These are phyloP conservation scores for Sporothrix humicola DNA, from an alignment of 2,329 filamentous ascomycete genomes.

Conservation along the genomic window DNA sequence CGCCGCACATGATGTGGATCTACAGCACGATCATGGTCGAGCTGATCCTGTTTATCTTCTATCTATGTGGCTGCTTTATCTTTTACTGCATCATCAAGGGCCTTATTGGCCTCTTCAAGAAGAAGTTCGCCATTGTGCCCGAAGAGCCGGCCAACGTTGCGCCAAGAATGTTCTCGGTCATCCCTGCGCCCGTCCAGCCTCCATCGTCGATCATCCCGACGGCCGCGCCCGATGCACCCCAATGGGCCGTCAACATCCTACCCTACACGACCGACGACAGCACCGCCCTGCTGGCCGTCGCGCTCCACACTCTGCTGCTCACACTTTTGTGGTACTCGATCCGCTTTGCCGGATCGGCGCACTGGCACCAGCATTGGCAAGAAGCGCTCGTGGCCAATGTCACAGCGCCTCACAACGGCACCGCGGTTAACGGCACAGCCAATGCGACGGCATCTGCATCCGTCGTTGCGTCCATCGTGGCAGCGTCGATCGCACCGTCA, in stretches of 20 bases:
- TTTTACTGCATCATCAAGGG: conserved; percentile 4
- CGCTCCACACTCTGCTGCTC: conserved; percentile 1
- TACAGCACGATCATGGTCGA: conserved; percentile 20
- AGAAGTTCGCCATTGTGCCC: neutral
- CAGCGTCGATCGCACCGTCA: neutral
- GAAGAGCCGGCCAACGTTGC: neutral
- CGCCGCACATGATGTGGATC: neutral
- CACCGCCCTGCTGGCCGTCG: neutral
- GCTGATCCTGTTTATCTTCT: conserved; percentile 9
- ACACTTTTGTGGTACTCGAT: conserved; percentile 23
- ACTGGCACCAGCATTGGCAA: conserved; percentile 33
- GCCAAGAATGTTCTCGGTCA: neutral
- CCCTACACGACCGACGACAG: conserved; percentile 19
- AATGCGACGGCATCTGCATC: neutral
- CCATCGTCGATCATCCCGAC: neutral
- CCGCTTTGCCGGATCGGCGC: conserved; percentile 25
- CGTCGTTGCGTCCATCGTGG: neutral
- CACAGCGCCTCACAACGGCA: neutral
- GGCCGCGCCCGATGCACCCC: too few relatives aligned
- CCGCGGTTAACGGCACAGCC: neutral
- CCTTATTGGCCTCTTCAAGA: neutral
- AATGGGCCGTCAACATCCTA: neutral
- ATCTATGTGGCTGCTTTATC: neutral
- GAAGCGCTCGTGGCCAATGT: conserved; percentile 25
- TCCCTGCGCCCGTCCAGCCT: neutral